phyloP scores from a whole-genome alignment of 495 filamentous ascomycete species.

The Trichoderma virens region DNA sequence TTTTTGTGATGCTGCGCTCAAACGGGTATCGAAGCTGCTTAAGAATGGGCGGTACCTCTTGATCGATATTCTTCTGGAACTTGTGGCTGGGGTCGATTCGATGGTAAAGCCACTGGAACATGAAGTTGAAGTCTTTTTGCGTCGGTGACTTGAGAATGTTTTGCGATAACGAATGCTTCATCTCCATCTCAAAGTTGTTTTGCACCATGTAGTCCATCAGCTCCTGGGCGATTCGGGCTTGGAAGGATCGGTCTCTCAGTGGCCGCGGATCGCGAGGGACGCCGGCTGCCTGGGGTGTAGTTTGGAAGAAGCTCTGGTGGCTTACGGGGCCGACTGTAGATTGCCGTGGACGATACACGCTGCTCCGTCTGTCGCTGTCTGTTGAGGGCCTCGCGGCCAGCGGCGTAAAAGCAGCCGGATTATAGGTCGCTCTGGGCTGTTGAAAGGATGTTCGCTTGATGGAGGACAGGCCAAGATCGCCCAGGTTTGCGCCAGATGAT shows the following conservation, averaged over 20 bases:
- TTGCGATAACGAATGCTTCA: slow-evolving; percentile 81
- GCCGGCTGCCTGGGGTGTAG: slow-evolving; percentile 67
- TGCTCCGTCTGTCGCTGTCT: slow-evolving; percentile 68
- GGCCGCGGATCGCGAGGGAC: slow-evolving; percentile 84
- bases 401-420: slow-evolving; percentile 33
- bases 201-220: slow-evolving; percentile 83
- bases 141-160: slow-evolving; percentile 90
- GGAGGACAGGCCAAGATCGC: slow-evolving; percentile 71
- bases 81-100: slow-evolving; percentile 88
- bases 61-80: slow-evolving; percentile 86
- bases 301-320: slow-evolving; percentile 88
- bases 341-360: slow-evolving; percentile 66
- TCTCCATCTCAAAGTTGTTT: slow-evolving; percentile 93
- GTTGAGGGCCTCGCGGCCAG: slow-evolving; percentile 26
- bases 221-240: slow-evolving; percentile 76
- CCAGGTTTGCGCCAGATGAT: slow-evolving; percentile 68
- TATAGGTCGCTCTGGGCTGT: slow-evolving; percentile 42
- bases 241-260: slow-evolving; percentile 70
- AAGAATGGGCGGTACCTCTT: slow-evolving; percentile 82
- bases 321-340: slow-evolving; percentile 46
- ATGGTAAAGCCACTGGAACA: slow-evolving; percentile 97
- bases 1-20: slow-evolving; percentile 88
- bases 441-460: slow-evolving; percentile 80
- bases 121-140: slow-evolving; percentile 92
- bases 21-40: slow-evolving; percentile 93